These are phyloP conservation scores for Dactylonectria estremocensis DNA, from an alignment of 2,329 filamentous ascomycete genomes.

Conservation along the genomic window DNA sequence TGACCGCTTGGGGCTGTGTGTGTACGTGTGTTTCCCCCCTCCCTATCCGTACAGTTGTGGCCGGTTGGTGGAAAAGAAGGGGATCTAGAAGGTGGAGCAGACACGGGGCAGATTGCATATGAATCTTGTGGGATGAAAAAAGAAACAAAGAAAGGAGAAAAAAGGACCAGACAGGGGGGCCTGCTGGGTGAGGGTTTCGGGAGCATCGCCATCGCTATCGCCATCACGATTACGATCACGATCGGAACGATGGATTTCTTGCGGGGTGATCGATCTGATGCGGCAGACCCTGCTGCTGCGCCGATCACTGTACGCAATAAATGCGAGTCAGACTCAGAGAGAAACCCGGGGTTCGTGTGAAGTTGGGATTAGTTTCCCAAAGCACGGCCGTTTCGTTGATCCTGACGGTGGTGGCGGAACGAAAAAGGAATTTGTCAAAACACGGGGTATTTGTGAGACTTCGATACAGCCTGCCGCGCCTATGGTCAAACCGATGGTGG, in stretches of 20 bases:
- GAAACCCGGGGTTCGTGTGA: too few species aligned
- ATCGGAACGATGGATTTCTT: not conserved
- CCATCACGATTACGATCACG: not conserved
- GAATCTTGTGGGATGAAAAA: not conserved
- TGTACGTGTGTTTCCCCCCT: not conserved
- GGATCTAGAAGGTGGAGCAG: not conserved
- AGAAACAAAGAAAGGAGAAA: not conserved
- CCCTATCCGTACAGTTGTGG: not conserved
- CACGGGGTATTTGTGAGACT: too few species aligned
- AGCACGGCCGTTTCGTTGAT: too few species aligned
- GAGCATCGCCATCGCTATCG: not conserved
- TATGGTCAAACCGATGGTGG: too few species aligned
- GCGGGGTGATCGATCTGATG: conserved; percentile 11
- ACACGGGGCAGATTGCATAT: not conserved
- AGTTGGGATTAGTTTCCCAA: too few species aligned
- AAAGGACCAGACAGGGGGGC: not conserved
- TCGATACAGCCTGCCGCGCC: too few species aligned
- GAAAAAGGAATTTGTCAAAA: too few species aligned
- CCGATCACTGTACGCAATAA: not conserved
- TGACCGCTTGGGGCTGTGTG: not conserved
- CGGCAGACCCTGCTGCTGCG: not conserved
- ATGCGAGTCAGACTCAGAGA: not conserved
- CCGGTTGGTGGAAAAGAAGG: conserved; percentile 1
- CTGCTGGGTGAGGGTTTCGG: conserved; percentile 4
- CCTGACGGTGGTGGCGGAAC: too few species aligned